Evolutionary conservation across 176 grass and related monocot genomes (phyloP).

Genomic region (Carex myosuroides): DNA sequence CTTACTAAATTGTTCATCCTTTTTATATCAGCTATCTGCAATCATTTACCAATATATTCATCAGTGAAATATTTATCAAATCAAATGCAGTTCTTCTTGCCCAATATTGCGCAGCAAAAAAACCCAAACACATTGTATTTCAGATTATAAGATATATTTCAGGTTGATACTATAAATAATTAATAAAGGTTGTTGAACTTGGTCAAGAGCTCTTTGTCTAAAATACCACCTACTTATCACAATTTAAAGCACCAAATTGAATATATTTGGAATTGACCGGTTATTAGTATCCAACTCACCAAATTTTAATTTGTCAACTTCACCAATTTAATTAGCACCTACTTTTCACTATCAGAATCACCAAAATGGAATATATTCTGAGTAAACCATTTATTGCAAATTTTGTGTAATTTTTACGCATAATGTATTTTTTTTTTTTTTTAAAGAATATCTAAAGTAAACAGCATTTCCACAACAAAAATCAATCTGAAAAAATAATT

Average conservation of each 20-base stretch:
- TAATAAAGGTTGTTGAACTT: neutral
- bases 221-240: neutral
- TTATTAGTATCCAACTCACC: neutral
- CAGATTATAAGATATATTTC: neutral
- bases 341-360: neutral
- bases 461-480: neutral
- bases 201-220: neutral
- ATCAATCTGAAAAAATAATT: neutral
- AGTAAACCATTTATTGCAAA: neutral
- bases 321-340: neutral
- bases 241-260: neutral
- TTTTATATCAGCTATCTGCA: slow-evolving; percentile 87
- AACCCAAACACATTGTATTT: neutral
- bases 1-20: slow-evolving; percentile 60
- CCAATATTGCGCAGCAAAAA: neutral
- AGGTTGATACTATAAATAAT: neutral
- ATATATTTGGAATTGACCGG: neutral
- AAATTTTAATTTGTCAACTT: neutral
- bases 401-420: neutral
- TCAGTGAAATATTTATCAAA: neutral
- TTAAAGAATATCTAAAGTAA: neutral
- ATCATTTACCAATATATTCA: neutral
- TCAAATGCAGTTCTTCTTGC: neutral
- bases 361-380: neutral
- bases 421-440: no score